Conservation (phyloP, 306 rosid genomes). For the Casuarina glauca region DNA sequence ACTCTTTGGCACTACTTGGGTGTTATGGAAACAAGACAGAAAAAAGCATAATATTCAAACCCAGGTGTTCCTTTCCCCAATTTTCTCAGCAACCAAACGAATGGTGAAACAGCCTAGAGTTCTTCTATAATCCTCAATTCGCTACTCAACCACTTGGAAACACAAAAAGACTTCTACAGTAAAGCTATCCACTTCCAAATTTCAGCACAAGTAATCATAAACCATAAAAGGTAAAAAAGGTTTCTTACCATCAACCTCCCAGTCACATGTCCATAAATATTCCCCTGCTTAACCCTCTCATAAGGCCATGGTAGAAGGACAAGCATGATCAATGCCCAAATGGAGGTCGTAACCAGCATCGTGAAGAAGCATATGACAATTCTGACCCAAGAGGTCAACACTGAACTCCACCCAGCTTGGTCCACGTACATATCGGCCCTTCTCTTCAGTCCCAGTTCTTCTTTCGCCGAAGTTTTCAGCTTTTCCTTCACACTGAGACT, state of each 20-base stretch:
- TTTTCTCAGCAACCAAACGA: not conserved
- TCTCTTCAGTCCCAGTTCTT: conserved; percentile 17
- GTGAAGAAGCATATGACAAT: conserved; percentile 49
- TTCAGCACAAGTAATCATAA: not conserved
- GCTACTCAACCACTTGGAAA: not conserved
- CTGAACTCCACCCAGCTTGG: conserved; percentile 48
- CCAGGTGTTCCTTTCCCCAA: not conserved
- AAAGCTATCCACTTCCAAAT: not conserved
- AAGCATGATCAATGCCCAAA: conserved; percentile 60
- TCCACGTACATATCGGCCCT: conserved; percentile 29
- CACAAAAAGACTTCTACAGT: not conserved
- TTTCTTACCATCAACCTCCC: conserved; percentile 65
- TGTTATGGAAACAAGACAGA: not conserved
- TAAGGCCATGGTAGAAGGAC: conserved; percentile 63
- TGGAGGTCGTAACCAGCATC: conserved; percentile 56
- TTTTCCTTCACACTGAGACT: conserved; percentile 36
- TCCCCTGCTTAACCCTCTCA: conserved; percentile 60
- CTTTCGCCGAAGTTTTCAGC: conserved; percentile 32
- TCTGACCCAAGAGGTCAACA: conserved; percentile 48
- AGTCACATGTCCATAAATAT: conserved; percentile 66
- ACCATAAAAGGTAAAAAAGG: not conserved
- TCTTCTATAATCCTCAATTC: not conserved
- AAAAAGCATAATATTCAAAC: not conserved
- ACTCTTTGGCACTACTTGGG: not conserved
- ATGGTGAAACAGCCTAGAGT: not conserved